A percentile compares a stretch with the other conserved stretches of the same genome.
Conservation (phyloP, 2,329 filamentous ascomycete species). For the Trichoderma atroviride region DNA sequence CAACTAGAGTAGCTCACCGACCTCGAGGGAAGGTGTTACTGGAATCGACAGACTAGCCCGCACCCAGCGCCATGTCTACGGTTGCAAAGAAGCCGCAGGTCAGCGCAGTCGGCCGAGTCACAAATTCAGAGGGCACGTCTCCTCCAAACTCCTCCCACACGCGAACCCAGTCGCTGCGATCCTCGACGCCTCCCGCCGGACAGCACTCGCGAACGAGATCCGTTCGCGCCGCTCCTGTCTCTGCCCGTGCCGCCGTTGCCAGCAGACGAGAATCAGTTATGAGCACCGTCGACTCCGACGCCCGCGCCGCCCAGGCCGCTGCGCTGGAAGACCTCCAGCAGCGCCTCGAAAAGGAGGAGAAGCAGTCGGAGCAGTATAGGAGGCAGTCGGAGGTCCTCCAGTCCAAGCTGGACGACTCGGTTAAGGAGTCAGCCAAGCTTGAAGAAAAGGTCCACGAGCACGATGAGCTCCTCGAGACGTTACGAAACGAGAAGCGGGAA, state of each 20-base stretch:
- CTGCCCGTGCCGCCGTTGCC: constrained; percentile 70
- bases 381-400: constrained; percentile 86
- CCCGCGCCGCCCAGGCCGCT: constrained; percentile 76
- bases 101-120: constrained; percentile 50
- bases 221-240: constrained; percentile 68
- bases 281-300: constrained; percentile 65
- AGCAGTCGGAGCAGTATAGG: constrained; percentile 73
- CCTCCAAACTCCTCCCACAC: constrained; percentile 43
- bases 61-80: constrained; percentile 49
- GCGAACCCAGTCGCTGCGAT: constrained; percentile 43
- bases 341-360: constrained; percentile 79
- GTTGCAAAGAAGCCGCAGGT: constrained; percentile 57
- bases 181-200: constrained; percentile 48
- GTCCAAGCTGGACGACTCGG: constrained; percentile 80
- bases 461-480: constrained; percentile 77
- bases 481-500: constrained; percentile 85
- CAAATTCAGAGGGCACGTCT: constrained; percentile 44
- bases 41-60: background rate
- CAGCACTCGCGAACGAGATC: constrained; percentile 62
- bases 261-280: constrained; percentile 59
- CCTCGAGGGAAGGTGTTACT: constrained; percentile 15
- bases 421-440: constrained; percentile 79
- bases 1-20: constrained; percentile 19
- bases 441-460: constrained; percentile 88
- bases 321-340: constrained; percentile 83